A percentile compares a stretch with the other conserved stretches of the same genome.
Evolutionary conservation across 1,139 yeast genomes (phyloP).

Genomic region (Candida freyschussii): DNA sequence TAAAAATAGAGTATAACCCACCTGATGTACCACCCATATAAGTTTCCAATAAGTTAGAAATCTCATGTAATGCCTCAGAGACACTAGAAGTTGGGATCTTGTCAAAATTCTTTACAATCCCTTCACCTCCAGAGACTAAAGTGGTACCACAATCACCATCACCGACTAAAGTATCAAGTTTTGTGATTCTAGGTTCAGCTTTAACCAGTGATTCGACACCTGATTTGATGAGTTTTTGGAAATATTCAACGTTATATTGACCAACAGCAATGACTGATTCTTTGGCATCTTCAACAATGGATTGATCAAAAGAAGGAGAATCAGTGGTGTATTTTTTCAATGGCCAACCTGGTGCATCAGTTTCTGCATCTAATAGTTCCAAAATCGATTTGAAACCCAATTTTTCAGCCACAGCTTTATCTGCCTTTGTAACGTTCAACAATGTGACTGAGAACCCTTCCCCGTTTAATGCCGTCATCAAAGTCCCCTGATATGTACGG

Average conservation of each 20-base stretch:
- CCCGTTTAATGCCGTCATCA: constrained; percentile 82
- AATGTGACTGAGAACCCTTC: constrained; percentile 88
- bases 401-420: constrained; percentile 31
- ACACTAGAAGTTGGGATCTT: constrained; percentile 43
- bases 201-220: constrained; percentile 50
- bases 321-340: constrained; percentile 23
- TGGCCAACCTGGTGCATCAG: constrained; percentile 84
- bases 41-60: constrained; percentile 77
- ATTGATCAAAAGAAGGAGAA: constrained; percentile 33
- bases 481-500: constrained; percentile 65
- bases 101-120: constrained; percentile 52
- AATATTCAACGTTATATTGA: constrained; percentile 31
- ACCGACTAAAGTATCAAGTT: constrained; percentile 84
- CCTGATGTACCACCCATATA: constrained; percentile 98
- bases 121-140: constrained; percentile 74
- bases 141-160: constrained; percentile 98
- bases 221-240: constrained; percentile 32
- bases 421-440: constrained; percentile 55
- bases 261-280: constrained; percentile 38
- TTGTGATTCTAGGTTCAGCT: constrained; percentile 76
- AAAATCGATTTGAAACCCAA: constrained; percentile 39
- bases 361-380: constrained; percentile 57
- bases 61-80: constrained; percentile 49
- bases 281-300: constrained; percentile 32
- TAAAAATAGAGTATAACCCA: constrained; percentile 80